These are phyloP conservation scores for Bullera alba DNA, from an alignment of 768 basidiomycete species.

Conservation along the genomic window DNA sequence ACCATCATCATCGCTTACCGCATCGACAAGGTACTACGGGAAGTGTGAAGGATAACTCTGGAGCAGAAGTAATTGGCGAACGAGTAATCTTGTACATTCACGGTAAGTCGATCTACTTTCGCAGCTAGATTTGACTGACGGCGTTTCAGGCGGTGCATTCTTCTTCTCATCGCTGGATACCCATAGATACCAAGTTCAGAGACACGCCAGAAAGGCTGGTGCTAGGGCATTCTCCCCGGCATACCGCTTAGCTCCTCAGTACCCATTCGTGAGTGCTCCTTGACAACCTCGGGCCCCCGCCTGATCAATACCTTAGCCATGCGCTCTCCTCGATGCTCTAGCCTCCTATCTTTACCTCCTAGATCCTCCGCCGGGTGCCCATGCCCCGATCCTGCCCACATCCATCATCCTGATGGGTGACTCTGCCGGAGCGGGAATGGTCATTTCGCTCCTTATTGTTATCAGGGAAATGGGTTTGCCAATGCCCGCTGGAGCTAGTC, in stretches of 20 bases:
- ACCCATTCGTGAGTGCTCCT: slow-evolving; percentile 37
- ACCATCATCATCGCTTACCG: slow-evolving; percentile 15
- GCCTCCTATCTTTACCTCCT: slow-evolving; percentile 44
- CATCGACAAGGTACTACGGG: slow-evolving; percentile 19
- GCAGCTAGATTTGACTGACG: not conserved
- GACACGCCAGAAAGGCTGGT: slow-evolving; percentile 46
- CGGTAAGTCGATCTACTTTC: slow-evolving; percentile 17
- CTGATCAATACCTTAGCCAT: slow-evolving; percentile 24
- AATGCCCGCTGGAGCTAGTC: slow-evolving; percentile 42
- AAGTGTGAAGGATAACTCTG: slow-evolving; percentile 30
- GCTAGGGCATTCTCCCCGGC: slow-evolving; percentile 44
- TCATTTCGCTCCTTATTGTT: slow-evolving; percentile 36
- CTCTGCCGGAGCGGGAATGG: slow-evolving; percentile 41
- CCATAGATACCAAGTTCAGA: slow-evolving; percentile 46
- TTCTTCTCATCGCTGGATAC: slow-evolving; percentile 48
- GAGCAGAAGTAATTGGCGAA: slow-evolving; percentile 27
- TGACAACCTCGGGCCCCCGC: not conserved
- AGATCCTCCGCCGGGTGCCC: slow-evolving; percentile 34
- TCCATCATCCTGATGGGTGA: slow-evolving; percentile 44
- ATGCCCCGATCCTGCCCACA: slow-evolving; percentile 32
- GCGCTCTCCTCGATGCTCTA: slow-evolving; percentile 38
- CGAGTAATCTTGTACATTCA: slow-evolving; percentile 46
- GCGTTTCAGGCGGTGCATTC: slow-evolving; percentile 42
- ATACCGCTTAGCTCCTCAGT: slow-evolving; percentile 42
- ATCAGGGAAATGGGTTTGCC: slow-evolving; percentile 42